Evolutionary conservation across 164 flowering plant species (phyloP).

Genomic region (Vitis rotundifolia): DNA sequence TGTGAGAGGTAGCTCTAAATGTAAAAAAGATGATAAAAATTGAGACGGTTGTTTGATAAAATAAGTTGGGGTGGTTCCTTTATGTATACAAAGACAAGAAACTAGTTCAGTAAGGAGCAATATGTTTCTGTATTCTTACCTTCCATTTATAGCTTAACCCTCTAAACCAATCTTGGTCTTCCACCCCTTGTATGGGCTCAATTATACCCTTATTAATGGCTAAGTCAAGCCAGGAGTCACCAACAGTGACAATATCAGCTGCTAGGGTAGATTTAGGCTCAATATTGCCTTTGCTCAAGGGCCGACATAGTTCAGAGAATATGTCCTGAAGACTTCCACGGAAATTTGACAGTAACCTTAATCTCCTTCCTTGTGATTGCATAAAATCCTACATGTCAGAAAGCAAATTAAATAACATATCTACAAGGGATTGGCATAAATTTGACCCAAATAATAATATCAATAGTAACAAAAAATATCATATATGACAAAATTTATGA

Average conservation of each 20-base stretch:
- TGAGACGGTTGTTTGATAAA: too few species aligned
- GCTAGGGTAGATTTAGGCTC: constrained; percentile 52
- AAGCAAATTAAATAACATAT: background rate
- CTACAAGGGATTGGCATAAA: too few species aligned
- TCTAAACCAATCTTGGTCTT: constrained; percentile 78
- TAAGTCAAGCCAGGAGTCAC: constrained; percentile 84
- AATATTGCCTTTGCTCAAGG: constrained; percentile 36
- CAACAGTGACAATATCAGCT: constrained; percentile 82
- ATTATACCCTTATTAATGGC: constrained; percentile 63
- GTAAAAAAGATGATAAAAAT: too few species aligned
- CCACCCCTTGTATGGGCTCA: constrained; percentile 68
- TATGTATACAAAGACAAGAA: too few species aligned
- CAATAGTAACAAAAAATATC: too few species aligned
- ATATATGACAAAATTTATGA: too few species aligned
- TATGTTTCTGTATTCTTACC: constrained; percentile 36
- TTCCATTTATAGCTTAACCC: constrained; percentile 76
- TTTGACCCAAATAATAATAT: too few species aligned
- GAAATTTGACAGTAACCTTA: constrained; percentile 43
- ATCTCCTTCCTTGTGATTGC: constrained; percentile 75
- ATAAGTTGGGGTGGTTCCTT: too few species aligned
- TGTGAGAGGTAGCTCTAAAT: too few species aligned
- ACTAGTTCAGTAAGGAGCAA: too few species aligned
- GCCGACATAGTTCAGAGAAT: constrained; percentile 52
- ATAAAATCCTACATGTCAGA: constrained; percentile 62
- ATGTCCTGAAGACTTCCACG: constrained; percentile 61